These are phyloP conservation scores for Lachnellula arida DNA, from an alignment of 2,329 filamentous ascomycete genomes.

Conservation along the genomic window DNA sequence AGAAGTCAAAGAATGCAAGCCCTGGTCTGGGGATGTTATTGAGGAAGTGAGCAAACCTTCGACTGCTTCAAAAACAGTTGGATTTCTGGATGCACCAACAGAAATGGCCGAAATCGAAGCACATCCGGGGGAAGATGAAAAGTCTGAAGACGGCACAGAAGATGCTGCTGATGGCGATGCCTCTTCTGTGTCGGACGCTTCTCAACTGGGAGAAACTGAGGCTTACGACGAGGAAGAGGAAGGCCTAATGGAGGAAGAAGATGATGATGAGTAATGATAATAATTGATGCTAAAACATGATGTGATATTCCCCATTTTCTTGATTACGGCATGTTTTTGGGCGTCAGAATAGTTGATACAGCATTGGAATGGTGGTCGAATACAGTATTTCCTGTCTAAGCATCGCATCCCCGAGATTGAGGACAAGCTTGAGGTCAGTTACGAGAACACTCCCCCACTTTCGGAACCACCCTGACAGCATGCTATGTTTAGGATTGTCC, in stretches of 20 bases:
- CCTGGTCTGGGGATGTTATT: constrained; percentile 88
- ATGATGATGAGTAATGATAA: constrained; percentile 4
- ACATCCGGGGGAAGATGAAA: constrained; percentile 17
- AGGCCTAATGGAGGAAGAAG: constrained; percentile 22
- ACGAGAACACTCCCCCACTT: constrained; percentile 5
- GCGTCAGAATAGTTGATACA: neutral
- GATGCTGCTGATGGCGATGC: neutral
- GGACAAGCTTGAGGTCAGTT: constrained; percentile 63
- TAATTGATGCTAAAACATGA: neutral
- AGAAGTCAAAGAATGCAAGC: constrained; percentile 75
- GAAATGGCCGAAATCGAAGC: constrained; percentile 20
- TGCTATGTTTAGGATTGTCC: constrained; percentile 63
- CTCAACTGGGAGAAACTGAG: constrained; percentile 22
- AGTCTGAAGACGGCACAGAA: constrained; percentile 31
- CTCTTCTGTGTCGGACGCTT: constrained; percentile 17
- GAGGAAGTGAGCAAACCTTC: constrained; percentile 42
- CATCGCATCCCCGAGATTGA: constrained; percentile 60
- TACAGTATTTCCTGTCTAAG: neutral
- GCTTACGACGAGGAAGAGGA: constrained; percentile 28
- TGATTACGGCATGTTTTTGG: neutral
- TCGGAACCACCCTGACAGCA: neutral
- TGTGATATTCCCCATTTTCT: neutral
- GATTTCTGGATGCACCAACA: constrained; percentile 47
- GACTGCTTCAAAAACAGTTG: constrained; percentile 51
- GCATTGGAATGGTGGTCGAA: neutral